Evolutionary conservation across 371 early-diverging fungal genomes (phyloP).

Genomic region (Mortierella sp.): DNA sequence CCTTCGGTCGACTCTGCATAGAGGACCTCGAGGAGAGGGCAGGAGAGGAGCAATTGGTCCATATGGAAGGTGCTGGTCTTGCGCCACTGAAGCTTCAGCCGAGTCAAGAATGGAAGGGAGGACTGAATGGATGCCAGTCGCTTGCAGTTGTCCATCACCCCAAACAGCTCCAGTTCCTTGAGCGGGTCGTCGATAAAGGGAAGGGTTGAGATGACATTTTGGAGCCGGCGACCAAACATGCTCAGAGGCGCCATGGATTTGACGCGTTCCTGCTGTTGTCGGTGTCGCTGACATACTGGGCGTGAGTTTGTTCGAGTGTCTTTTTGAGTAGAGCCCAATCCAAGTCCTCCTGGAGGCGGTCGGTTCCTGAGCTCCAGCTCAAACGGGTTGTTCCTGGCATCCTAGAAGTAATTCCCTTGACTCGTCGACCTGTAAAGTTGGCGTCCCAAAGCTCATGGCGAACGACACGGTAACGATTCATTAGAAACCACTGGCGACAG

Average conservation of each 20-base stretch:
- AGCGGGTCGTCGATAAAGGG: not conserved
- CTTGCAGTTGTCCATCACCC: not conserved
- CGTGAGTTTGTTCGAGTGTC: not conserved
- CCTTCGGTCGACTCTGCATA: constrained; percentile 1
- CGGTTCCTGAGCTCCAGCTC: not conserved
- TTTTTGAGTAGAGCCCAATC: not conserved
- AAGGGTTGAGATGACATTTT: not conserved
- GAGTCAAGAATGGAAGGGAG: not conserved
- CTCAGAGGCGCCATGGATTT: not conserved
- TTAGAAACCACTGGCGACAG: constrained; percentile 1
- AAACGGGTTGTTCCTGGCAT: not conserved
- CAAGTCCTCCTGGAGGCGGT: not conserved
- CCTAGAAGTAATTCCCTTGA: not conserved
- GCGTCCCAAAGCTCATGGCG: not conserved
- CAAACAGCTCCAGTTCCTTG: not conserved
- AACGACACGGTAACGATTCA: not conserved
- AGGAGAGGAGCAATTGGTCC: not conserved
- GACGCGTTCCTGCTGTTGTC: not conserved
- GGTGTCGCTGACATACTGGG: not conserved
- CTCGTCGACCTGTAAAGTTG: not conserved
- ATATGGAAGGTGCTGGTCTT: constrained; percentile 3
- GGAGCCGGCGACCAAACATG: not conserved
- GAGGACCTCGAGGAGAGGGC: not conserved
- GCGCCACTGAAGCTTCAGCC: constrained; percentile 5
- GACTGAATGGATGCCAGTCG: not conserved